Base-by-base conservation (phyloP, 2,329 filamentous ascomycete genomes). In the Aspergillus luchuensis region DNA sequence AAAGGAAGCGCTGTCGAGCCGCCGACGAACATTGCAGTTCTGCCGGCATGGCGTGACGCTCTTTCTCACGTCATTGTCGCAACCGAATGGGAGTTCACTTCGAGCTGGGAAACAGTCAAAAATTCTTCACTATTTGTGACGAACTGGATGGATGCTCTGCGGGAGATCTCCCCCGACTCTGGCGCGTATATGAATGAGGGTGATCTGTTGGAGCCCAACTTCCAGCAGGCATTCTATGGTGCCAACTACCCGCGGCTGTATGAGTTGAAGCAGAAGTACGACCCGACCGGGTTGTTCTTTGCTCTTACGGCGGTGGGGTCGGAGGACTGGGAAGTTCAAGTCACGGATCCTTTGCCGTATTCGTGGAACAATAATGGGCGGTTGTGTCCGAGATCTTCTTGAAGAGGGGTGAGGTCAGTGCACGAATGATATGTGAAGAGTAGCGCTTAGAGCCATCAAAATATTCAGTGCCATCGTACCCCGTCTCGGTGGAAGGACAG, bases 11-110 rank as follows among this genome's bases (percentile, higher is more conserved):
- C 64, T 7, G 61, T 65, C 17, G 8, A 53, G 4, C 63, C 65
- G 10, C 66, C 63, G n/a, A 61, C 36, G 10, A 52, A 66, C 55
- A 64, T 21, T 45, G 30, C 64, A 2, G 59, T 67, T 11, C 57
- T 80, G 5, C 77, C 77, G 0, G 76, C 78, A 36, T 80, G 76
- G 63, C 74, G 79, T 52, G 79, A 79, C 63, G 74, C 76, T 8
- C 74, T 79, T 5, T 69, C 77, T 2, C 79, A 82, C 49, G 67
- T 77, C 43, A 70, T 71, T 25, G 68, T 74, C 19, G 65, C 68
- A 4, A 45, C 64, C 0, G 57, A 60, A 41, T 76, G 75, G 72
- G 69, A 63, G 10, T 58, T 54, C 7, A 63, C 61, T 11, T 56
- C 63, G 1, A 36, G 38, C 28, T 67, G 67, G 67, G 60, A 51